phyloP scores from a whole-genome alignment of 2,329 filamentous ascomycete genomes.

The Elsinoe batatas region DNA sequence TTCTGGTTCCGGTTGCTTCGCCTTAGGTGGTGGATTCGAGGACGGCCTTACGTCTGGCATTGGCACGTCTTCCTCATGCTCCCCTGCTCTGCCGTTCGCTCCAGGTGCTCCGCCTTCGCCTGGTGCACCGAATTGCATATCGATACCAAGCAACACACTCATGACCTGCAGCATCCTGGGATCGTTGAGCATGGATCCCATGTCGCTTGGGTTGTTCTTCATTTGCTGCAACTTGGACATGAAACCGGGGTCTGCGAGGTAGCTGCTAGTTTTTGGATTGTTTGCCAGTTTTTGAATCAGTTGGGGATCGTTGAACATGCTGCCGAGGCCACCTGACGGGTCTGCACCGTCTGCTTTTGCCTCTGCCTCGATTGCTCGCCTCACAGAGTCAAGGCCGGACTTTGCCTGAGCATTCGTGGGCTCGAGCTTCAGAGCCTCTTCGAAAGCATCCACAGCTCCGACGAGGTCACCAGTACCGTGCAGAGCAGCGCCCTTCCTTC shows the following conservation, averaged over 20 bases:
- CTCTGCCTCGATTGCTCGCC: conserved; percentile 78
- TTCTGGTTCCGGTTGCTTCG: conserved; percentile 49
- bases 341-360: conserved; percentile 54
- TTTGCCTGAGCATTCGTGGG: conserved; percentile 87
- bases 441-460: conserved; percentile 79
- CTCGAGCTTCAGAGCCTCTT: conserved; percentile 88
- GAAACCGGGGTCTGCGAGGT: conserved; percentile 74
- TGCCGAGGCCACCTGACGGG: conserved; percentile 66
- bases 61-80: conserved; percentile 60
- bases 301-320: conserved; percentile 90
- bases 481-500: conserved; percentile 80
- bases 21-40: conserved; percentile 43
- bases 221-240: conserved; percentile 81
- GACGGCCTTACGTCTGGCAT: conserved; percentile 62
- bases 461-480: conserved; percentile 82
- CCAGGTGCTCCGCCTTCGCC: conserved; percentile 33
- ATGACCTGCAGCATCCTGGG: conserved; percentile 89
- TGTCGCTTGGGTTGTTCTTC: conserved; percentile 67
- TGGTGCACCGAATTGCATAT: conserved; percentile 63
- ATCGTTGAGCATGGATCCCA: conserved; percentile 74
- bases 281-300: conserved; percentile 79
- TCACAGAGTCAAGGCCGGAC: conserved; percentile 71
- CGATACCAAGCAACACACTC: conserved; percentile 84
- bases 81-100: conserved; percentile 32
- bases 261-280: conserved; percentile 84